Percentiles rank a stretch among this genome's conserved stretches.
Conservation (phyloP, 2,329 filamentous ascomycete genomes). For the Neofusicoccum laricinum region DNA sequence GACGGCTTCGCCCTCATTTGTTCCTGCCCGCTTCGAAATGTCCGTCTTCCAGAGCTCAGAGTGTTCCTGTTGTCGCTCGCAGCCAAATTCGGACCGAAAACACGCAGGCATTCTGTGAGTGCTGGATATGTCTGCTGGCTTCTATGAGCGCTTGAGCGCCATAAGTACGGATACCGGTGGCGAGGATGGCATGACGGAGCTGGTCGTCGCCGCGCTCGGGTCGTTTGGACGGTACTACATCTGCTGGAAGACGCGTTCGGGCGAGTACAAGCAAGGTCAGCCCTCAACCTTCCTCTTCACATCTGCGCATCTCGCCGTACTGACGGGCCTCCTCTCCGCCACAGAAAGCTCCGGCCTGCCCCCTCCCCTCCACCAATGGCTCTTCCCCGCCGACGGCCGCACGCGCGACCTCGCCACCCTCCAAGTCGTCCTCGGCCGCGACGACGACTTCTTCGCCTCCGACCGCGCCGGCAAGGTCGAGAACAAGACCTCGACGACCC, state of each 20-base stretch:
- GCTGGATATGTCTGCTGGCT: conserved; percentile 22
- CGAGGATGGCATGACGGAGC: conserved; percentile 35
- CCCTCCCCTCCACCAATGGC: conserved; percentile 30
- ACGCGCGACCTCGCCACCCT: conserved; percentile 33
- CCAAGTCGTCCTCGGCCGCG: conserved; percentile 38
- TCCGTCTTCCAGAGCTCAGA: not conserved
- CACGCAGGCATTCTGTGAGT: conserved; percentile 1
- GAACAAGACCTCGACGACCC: conserved; percentile 28
- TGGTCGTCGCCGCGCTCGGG: conserved; percentile 38
- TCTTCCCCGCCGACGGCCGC: conserved; percentile 30
- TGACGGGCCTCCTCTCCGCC: not conserved
- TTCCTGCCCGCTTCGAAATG: not conserved
- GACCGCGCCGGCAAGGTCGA: conserved; percentile 38
- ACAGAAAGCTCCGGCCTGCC: conserved; percentile 37
- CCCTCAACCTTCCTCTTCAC: not conserved
- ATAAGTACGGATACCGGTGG: conserved; percentile 30
- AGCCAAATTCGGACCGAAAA: not conserved
- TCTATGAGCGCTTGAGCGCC: conserved; percentile 31
- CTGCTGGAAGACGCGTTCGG: conserved; percentile 36
- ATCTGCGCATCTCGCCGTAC: not conserved
- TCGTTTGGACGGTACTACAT: conserved; percentile 41
- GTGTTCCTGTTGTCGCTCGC: not conserved
- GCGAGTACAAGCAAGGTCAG: conserved; percentile 36
- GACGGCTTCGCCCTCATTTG: not conserved
- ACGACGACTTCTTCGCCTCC: conserved; percentile 40